Evolutionary conservation across 2,329 filamentous ascomycete species (phyloP).

Genomic region (Celoporthe dispersa): DNA sequence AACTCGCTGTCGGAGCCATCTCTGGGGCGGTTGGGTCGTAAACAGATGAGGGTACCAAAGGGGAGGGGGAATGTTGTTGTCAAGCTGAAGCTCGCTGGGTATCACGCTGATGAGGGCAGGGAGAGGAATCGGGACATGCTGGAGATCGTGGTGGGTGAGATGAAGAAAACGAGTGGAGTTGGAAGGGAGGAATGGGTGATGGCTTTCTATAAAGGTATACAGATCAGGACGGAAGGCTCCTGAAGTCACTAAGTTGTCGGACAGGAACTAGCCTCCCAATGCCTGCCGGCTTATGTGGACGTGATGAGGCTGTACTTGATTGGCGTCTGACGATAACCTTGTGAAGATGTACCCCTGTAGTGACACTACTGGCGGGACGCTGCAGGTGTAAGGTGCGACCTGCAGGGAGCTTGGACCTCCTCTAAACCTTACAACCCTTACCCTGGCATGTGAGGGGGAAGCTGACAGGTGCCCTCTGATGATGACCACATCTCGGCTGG

Average conservation of each 20-base stretch:
- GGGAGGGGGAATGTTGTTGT: not conserved
- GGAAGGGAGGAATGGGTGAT: not conserved
- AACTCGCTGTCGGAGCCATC: constrained; percentile 48
- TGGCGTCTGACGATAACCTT: constrained; percentile 5
- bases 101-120: constrained; percentile 14
- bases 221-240: not conserved
- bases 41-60: not conserved
- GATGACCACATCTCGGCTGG: not conserved
- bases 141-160: not conserved
- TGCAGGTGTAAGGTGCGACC: constrained; percentile 16
- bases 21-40: constrained; percentile 9
- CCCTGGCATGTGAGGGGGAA: not conserved
- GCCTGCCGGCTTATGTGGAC: constrained; percentile 17
- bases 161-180: not conserved
- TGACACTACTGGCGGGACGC: constrained; percentile 7
- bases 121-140: constrained; percentile 19
- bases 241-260: not conserved
- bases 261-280: constrained; percentile 15
- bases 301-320: constrained; percentile 16
- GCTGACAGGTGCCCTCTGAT: not conserved
- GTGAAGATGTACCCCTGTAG: constrained; percentile 7
- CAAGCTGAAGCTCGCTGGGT: constrained; percentile 19
- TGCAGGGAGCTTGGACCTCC: constrained; percentile 7
- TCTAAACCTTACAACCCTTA: not conserved
- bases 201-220: not conserved